Percentiles rank a stretch among this genome's conserved stretches.
Evolutionary conservation across 2,329 filamentous ascomycete genomes (phyloP).

Genomic region (Rhynchosporium secalis): DNA sequence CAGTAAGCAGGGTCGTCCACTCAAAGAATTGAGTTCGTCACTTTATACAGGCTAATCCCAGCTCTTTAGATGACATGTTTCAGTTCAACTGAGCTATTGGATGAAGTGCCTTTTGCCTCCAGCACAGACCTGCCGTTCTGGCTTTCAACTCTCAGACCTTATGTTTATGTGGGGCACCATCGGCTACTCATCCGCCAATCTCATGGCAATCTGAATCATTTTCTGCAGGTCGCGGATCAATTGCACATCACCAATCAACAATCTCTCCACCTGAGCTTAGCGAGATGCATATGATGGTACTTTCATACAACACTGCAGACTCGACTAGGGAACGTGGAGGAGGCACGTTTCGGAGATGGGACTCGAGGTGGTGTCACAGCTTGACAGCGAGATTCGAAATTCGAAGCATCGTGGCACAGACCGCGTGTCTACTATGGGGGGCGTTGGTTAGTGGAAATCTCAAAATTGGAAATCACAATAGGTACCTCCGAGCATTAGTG

Average conservation of each 20-base stretch:
- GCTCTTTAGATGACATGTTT: neutral
- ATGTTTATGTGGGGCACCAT: neutral
- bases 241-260: constrained; percentile 1
- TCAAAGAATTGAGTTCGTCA: neutral
- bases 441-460: no score
- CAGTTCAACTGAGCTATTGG: neutral
- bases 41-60: neutral
- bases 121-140: constrained; percentile 3
- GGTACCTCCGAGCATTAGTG: no score
- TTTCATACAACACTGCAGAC: no score
- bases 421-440: neutral
- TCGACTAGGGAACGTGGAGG: no score
- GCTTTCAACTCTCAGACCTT: constrained; percentile 3
- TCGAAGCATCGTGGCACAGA: constrained; percentile 10
- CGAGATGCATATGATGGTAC: neutral
- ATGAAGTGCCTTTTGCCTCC: neutral
- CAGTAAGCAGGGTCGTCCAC: neutral
- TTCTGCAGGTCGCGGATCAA: constrained; percentile 9
- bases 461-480: no score
- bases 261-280: constrained; percentile 1
- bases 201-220: neutral
- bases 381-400: neutral
- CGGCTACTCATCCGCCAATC: neutral
- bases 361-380: neutral
- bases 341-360: no score